Percentiles rank a stretch among this genome's conserved stretches.
Conservation (phyloP, 768 basidiomycete species). For the Mycena capillaripes region DNA sequence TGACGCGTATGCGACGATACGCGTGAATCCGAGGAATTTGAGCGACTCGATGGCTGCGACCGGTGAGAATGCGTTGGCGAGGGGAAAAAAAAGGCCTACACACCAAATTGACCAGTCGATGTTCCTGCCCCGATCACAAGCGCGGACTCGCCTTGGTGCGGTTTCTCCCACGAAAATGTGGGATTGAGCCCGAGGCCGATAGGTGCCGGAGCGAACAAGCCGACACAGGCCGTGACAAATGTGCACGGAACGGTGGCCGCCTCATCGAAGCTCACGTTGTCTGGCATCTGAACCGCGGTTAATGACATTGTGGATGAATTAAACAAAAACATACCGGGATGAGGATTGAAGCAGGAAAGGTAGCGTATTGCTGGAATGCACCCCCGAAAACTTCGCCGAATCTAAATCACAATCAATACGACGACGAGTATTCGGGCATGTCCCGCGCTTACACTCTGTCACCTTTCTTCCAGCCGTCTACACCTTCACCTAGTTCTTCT, state of each 20-base stretch:
- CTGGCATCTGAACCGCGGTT: constrained; percentile 16
- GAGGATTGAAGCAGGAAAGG: neutral
- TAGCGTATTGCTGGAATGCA: constrained; percentile 16
- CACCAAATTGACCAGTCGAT: constrained; percentile 26
- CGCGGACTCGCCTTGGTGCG: constrained; percentile 22
- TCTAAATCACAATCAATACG: neutral
- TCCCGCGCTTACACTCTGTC: constrained; percentile 41
- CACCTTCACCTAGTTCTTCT: constrained; percentile 48
- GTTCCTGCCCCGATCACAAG: constrained; percentile 28
- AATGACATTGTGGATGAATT: no score
- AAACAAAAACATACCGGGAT: neutral
- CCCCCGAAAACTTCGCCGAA: neutral
- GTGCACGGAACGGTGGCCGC: constrained; percentile 21
- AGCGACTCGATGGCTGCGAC: constrained; percentile 51
- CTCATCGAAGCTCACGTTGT: constrained; percentile 25
- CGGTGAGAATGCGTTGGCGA: no score
- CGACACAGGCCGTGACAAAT: constrained; percentile 19
- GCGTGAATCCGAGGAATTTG: constrained; percentile 38
- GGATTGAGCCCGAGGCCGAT: constrained; percentile 31
- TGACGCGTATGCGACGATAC: constrained; percentile 46
- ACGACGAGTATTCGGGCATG: neutral
- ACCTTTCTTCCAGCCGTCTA: constrained; percentile 46
- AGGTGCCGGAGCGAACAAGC: constrained; percentile 26
- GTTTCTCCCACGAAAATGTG: constrained; percentile 26
- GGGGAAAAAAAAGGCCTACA: neutral